Base-by-base conservation (phyloP, 495 filamentous ascomycete species). In the Penicillium pancosmium region DNA sequence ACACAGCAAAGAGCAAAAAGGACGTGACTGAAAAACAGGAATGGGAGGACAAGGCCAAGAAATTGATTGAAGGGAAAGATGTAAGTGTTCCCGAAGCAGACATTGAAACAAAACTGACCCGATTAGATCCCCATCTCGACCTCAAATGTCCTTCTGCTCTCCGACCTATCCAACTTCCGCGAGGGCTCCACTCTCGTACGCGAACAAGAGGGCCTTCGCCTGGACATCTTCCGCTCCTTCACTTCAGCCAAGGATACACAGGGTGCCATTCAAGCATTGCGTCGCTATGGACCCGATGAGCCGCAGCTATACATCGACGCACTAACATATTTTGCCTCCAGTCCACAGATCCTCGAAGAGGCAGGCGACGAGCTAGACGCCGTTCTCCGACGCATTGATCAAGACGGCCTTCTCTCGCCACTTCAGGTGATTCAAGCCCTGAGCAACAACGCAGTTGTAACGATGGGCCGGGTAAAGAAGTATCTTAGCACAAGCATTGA, bases 211-310 rank as follows among this genome's bases (percentile, higher is more conserved):
- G 93, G 94, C 21, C 80, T 97, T 8, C 84, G 88, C 13, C 93
- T 93, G 46, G 95, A 98, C 70, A 97, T 98, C 56, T 98, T 98
- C 78, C 87, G 94, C 21, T 97, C 94, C 0, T 97, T 96, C 70
- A 97, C 93, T 5, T 88, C 92, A 1, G 93, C 93, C 19, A 91
- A 92, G 31, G 94, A 98, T 66, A 98, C 94, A 1, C 80, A 82
- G 9, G 94, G 94, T 38, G 92, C 93, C 8, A 91, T 98, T 64
- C 87, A 87, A 66, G 94, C 95, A 0, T 77, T 98, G 44, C 83
- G 83, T 48, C 95, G 94, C 72, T 98, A 98, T 68, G 95, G 95
- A 0, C 86, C 88, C 0, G 86, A 93, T 54, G 94, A 97, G 65
- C 94, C 95, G 0, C 89, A 95, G 61, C 83, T 98, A 15, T 98